These are phyloP conservation scores for Eucalyptus marginata DNA, from an alignment of 345 rosid species.

Conservation along the genomic window DNA sequence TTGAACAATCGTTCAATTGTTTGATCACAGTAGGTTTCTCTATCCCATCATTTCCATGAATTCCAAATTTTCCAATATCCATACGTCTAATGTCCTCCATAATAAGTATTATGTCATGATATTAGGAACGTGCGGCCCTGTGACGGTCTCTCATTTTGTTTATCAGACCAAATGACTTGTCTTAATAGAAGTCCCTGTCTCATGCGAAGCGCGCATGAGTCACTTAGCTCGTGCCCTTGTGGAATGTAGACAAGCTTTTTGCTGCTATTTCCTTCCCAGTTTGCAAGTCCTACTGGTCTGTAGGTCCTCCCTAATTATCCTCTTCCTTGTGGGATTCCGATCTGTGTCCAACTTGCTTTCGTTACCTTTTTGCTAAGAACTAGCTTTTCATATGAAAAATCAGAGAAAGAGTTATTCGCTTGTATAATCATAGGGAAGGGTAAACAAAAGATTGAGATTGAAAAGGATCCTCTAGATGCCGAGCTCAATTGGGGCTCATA, in stretches of 20 bases:
- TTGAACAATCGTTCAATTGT: accelerated
- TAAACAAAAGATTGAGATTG: not conserved
- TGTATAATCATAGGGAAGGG: not conserved
- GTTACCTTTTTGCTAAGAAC: not conserved
- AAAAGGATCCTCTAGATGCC: not conserved
- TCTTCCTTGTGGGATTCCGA: not conserved
- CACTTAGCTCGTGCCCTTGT: not conserved
- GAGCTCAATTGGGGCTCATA: not conserved
- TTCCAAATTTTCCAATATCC: not conserved
- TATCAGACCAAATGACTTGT: not conserved
- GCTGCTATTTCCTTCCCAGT: not conserved
- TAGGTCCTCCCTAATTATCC: not conserved
- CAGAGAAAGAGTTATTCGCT: not conserved
- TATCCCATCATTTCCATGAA: not conserved
- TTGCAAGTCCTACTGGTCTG: not conserved
- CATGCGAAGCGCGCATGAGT: not conserved
- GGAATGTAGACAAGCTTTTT: not conserved
- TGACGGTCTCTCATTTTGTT: not conserved
- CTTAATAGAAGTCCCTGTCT: not conserved
- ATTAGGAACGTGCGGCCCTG: accelerated
- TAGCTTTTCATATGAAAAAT: not conserved
- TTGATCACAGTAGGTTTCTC: not conserved
- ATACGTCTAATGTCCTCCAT: accelerated
- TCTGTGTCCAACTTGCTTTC: not conserved
- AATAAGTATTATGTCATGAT: not conserved